phyloP scores from a whole-genome alignment of 306 rosid species.

The Corylus heterophylla region DNA sequence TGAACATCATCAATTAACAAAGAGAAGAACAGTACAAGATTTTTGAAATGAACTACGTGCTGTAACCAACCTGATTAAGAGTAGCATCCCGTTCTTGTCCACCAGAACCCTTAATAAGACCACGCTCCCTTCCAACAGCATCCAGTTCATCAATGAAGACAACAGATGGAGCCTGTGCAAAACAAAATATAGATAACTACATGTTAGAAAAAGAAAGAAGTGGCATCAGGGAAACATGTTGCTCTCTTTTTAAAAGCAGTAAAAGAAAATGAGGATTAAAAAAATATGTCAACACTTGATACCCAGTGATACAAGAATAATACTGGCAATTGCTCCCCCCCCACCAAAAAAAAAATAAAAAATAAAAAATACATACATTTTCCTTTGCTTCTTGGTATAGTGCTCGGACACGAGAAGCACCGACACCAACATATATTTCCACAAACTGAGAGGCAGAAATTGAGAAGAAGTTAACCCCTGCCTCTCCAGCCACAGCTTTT shows the following conservation, averaged over 20 bases:
- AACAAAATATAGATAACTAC: slow-evolving; percentile 17
- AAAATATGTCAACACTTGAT: slow-evolving; percentile 13
- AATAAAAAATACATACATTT: slow-evolving; percentile 48
- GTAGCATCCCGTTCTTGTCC: slow-evolving; percentile 99
- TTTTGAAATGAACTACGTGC: slow-evolving; percentile 10
- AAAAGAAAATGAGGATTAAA: slow-evolving; percentile 21
- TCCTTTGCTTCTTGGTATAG: slow-evolving; percentile 95
- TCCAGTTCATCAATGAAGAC: slow-evolving; percentile 98
- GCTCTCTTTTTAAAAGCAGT: slow-evolving; percentile 12
- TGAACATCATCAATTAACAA: slow-evolving; percentile 37
- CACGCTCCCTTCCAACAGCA: slow-evolving; percentile 99
- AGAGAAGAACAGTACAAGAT: slow-evolving; percentile 7
- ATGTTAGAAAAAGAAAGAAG: slow-evolving; percentile 11
- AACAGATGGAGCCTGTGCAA: slow-evolving; percentile 89
- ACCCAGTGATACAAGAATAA: slow-evolving; percentile 12
- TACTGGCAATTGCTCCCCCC: neutral
- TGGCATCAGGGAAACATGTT: neutral
- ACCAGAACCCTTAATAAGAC: slow-evolving; percentile 97
- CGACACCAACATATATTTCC: slow-evolving; percentile 96
- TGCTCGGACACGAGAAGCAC: slow-evolving; percentile 98
- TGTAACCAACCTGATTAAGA: slow-evolving; percentile 81
- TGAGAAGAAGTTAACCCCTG: slow-evolving; percentile 98
- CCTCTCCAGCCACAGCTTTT: slow-evolving; percentile 99
- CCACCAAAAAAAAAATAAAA: no score
- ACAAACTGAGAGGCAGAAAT: slow-evolving; percentile 98